phyloP scores from a whole-genome alignment of 2,329 filamentous ascomycete species.

The Aspergillus sp. region DNA sequence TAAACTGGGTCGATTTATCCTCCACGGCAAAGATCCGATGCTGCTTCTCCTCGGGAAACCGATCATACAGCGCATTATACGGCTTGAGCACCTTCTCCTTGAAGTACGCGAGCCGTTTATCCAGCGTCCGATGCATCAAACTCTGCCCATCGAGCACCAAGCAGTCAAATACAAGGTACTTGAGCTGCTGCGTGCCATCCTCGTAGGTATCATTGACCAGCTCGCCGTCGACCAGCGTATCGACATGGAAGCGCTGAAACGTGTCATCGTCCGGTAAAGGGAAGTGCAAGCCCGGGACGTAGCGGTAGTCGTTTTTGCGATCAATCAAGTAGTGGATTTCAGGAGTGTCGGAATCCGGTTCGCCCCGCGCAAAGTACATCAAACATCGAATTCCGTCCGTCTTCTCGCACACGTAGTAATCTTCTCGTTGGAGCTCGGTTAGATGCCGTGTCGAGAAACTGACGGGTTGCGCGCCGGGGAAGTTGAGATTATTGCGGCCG shows the following conservation, averaged over 20 bases:
- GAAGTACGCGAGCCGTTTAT: constrained; percentile 88
- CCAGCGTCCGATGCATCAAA: constrained; percentile 75
- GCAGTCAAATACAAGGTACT: constrained; percentile 92
- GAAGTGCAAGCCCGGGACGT: constrained; percentile 76
- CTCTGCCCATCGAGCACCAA: constrained; percentile 75
- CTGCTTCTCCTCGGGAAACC: constrained; percentile 68
- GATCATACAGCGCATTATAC: constrained; percentile 72
- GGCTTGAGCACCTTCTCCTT: constrained; percentile 75
- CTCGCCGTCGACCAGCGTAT: constrained; percentile 89
- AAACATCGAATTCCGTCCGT: constrained; percentile 94
- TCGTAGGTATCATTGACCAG: constrained; percentile 79
- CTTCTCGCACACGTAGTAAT: constrained; percentile 98
- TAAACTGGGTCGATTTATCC: constrained; percentile 86
- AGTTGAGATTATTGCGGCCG: constrained; percentile 66
- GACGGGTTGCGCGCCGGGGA: constrained; percentile 92
- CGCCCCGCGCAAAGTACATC: constrained; percentile 73
- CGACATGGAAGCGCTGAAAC: constrained; percentile 67
- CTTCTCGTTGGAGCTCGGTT: constrained; percentile 74
- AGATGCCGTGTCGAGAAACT: constrained; percentile 84
- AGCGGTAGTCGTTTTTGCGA: constrained; percentile 97
- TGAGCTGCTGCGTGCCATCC: constrained; percentile 68
- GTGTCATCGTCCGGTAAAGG: constrained; percentile 67
- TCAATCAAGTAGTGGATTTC: constrained; percentile 93
- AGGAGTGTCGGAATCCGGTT: constrained; percentile 56
- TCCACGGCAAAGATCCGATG: constrained; percentile 79